Conservation (phyloP, 495 filamentous ascomycete genomes). For the Thermochaetoides thermophila region DNA sequence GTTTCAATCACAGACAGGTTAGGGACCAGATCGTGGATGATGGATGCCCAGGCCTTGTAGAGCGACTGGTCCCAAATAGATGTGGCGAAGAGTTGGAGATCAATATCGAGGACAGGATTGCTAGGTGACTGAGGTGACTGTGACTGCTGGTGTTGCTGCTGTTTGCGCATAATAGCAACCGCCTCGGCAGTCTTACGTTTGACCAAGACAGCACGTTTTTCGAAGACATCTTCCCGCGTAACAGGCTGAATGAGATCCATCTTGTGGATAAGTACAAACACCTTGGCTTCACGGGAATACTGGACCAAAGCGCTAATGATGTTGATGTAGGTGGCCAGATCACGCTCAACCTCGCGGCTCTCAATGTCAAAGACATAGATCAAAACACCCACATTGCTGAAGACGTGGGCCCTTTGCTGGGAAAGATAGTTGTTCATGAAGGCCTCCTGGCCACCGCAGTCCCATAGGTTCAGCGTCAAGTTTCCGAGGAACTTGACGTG, state of each 20-base stretch:
- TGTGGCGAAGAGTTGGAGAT: constrained; percentile 67
- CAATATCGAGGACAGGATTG: constrained; percentile 35
- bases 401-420: constrained; percentile 87
- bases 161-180: constrained; percentile 25
- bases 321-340: constrained; percentile 74
- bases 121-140: neutral
- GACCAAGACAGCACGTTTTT: constrained; percentile 60
- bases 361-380: constrained; percentile 99
- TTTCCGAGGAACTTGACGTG: constrained; percentile 98
- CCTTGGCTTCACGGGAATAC: constrained; percentile 65
- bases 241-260: constrained; percentile 89
- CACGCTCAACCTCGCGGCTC: constrained; percentile 79
- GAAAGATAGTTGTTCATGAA: constrained; percentile 97
- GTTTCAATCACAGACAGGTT: constrained; percentile 82
- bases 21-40: constrained; percentile 90
- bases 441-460: constrained; percentile 96
- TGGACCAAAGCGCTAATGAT: constrained; percentile 76
- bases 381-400: constrained; percentile 86
- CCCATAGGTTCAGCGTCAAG: constrained; percentile 92
- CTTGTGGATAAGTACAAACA: constrained; percentile 94
- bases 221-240: constrained; percentile 64
- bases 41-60: constrained; percentile 96
- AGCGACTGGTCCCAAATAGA: constrained; percentile 97
- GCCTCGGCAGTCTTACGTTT: constrained; percentile 61
- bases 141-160: constrained; percentile 11